Conservation (phyloP, 805 yeast genomes). For the Yamadazyma philogaea region DNA sequence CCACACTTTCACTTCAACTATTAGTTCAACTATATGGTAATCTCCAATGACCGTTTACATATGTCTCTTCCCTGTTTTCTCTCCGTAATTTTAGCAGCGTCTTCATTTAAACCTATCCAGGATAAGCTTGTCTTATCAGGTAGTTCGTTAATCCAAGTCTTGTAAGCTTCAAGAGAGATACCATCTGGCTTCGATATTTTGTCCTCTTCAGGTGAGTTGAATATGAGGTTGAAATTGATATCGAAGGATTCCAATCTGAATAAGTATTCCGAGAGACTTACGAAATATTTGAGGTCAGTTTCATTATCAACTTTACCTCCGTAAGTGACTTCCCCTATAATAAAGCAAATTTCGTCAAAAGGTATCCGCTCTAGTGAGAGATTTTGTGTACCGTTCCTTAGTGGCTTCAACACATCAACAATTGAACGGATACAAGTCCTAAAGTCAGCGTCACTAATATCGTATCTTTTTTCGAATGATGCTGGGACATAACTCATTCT, state of each 20-base stretch:
- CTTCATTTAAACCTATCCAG: slow-evolving; percentile 52
- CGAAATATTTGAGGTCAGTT: slow-evolving; percentile 39
- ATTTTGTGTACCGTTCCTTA: slow-evolving; percentile 29
- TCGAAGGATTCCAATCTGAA: slow-evolving; percentile 42
- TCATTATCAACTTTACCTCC: slow-evolving; percentile 58
- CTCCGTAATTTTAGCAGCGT: slow-evolving; percentile 34
- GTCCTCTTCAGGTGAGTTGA: slow-evolving; percentile 15
- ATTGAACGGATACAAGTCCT: slow-evolving; percentile 46
- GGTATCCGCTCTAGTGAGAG: slow-evolving; percentile 10
- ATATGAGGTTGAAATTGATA: slow-evolving; percentile 39
- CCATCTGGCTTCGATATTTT: slow-evolving; percentile 48
- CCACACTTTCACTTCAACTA: too few species aligned
- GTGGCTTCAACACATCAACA: slow-evolving; percentile 35
- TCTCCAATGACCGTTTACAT: slow-evolving; percentile 12
- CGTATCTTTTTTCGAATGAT: slow-evolving; percentile 62
- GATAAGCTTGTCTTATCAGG: slow-evolving; percentile 52
- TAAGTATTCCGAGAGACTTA: slow-evolving; percentile 30
- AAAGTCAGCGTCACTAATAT: slow-evolving; percentile 73
- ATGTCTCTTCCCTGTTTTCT: slow-evolving; percentile 20
- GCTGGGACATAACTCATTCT: slow-evolving; percentile 57
- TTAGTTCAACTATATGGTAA: neutral
- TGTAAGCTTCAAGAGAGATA: slow-evolving; percentile 27
- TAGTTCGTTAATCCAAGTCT: slow-evolving; percentile 48
- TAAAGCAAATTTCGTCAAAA: slow-evolving; percentile 19
- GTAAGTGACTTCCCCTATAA: slow-evolving; percentile 56